Percentiles rank a stretch among this genome's conserved stretches.
Conservation (phyloP, 495 filamentous ascomycete genomes). For the Sphaerosporella brunnea region DNA sequence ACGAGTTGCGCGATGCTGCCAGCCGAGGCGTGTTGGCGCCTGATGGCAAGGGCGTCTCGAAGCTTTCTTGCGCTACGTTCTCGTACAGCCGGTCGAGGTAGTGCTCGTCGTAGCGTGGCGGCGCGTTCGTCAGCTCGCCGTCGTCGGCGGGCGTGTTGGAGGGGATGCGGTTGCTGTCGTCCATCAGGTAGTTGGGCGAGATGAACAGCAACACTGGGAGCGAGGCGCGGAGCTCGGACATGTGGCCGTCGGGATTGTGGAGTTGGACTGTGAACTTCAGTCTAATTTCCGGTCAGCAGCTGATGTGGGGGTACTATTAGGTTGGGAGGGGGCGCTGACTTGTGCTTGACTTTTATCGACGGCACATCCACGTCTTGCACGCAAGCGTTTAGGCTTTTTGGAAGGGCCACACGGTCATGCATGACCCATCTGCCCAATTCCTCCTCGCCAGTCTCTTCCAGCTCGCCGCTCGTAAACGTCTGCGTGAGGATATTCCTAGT, state of each 20-base stretch:
- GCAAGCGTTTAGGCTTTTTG: slow-evolving; percentile 58
- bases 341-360: slow-evolving; percentile 75
- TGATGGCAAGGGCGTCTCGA: slow-evolving; percentile 57
- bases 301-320: not conserved
- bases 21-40: slow-evolving; percentile 61
- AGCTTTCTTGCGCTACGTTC: slow-evolving; percentile 56
- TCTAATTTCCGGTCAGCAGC: not conserved
- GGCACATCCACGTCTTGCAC: slow-evolving; percentile 69
- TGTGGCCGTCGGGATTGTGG: slow-evolving; percentile 82
- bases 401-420: slow-evolving; percentile 48
- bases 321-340: slow-evolving; percentile 24
- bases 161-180: slow-evolving; percentile 51
- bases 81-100: slow-evolving; percentile 75
- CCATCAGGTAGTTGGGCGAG: slow-evolving; percentile 71
- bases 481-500: slow-evolving; percentile 46
- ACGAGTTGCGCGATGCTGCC: slow-evolving; percentile 55
- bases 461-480: slow-evolving; percentile 40
- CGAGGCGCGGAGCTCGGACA: slow-evolving; percentile 76
- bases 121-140: slow-evolving; percentile 40
- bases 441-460: slow-evolving; percentile 47
- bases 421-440: slow-evolving; percentile 54
- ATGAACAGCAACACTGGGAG: slow-evolving; percentile 82
- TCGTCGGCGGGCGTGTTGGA: slow-evolving; percentile 10
- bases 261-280: slow-evolving; percentile 70
- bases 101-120: slow-evolving; percentile 78